These are phyloP conservation scores for Eucalyptus pauciflora DNA, from an alignment of 345 rosid genomes.

Conservation along the genomic window DNA sequence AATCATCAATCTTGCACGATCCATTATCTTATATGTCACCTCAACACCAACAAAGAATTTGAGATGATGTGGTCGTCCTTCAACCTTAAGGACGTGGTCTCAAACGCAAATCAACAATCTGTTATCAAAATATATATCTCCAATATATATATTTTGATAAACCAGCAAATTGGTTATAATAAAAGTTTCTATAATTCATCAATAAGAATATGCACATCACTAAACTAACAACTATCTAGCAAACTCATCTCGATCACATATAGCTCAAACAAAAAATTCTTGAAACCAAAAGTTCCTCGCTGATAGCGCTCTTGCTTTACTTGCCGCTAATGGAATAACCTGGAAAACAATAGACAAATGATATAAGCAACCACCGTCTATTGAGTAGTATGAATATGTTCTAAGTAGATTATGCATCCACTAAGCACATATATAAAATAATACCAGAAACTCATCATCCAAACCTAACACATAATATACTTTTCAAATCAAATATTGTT, in stretches of 20 bases:
- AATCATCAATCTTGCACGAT: background rate
- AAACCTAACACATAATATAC: too few relatives aligned
- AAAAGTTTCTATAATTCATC: too few relatives aligned
- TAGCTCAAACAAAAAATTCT: too few relatives aligned
- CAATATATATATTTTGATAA: too few relatives aligned
- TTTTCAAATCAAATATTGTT: too few relatives aligned
- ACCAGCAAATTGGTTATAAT: too few relatives aligned
- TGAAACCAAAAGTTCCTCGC: rapidly evolving
- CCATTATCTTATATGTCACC: background rate
- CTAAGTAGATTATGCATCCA: background rate
- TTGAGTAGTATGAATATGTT: background rate
- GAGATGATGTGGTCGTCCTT: background rate
- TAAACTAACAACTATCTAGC: background rate
- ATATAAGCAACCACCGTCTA: background rate
- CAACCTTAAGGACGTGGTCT: too few relatives aligned
- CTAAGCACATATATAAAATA: background rate
- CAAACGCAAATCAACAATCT: too few relatives aligned
- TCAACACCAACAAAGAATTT: background rate
- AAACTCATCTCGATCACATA: too few relatives aligned
- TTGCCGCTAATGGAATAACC: background rate
- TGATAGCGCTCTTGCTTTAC: background rate
- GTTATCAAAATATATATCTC: too few relatives aligned
- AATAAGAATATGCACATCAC: background rate
- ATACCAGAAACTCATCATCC: background rate
- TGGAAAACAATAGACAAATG: background rate